Percentiles rank a stretch among this genome's conserved stretches.
Conservation (phyloP, 2,329 filamentous ascomycete genomes). For the Paecilomyces niveus region DNA sequence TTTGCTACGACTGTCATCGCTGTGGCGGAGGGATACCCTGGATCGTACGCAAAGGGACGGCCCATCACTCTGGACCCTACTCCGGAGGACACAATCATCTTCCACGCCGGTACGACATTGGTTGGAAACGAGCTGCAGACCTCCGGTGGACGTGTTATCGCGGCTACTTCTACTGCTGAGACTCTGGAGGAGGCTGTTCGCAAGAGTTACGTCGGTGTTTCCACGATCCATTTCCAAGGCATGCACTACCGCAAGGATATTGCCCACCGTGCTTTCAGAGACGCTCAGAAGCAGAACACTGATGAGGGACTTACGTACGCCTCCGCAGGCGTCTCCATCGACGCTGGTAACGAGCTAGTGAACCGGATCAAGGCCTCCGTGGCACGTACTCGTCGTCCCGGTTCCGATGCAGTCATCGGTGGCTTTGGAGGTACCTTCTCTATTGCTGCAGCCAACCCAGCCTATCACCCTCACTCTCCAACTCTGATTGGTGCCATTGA, state of each 20-base stretch:
- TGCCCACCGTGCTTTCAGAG: slow-evolving; percentile 58
- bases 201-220: slow-evolving; percentile 79
- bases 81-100: slow-evolving; percentile 61
- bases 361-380: slow-evolving; percentile 86
- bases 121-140: slow-evolving; percentile 61
- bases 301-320: slow-evolving; percentile 69
- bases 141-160: slow-evolving; percentile 85
- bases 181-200: slow-evolving; percentile 76
- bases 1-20: slow-evolving; percentile 92
- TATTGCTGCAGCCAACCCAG: slow-evolving; percentile 57
- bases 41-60: slow-evolving; percentile 73
- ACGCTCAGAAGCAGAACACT: slow-evolving; percentile 12
- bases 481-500: slow-evolving; percentile 92
- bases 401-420: slow-evolving; percentile 87
- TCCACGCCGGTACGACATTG: slow-evolving; percentile 83
- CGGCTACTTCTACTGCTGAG: slow-evolving; percentile 71
- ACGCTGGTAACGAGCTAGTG: slow-evolving; percentile 88
- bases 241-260: slow-evolving; percentile 95
- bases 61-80: slow-evolving; percentile 51
- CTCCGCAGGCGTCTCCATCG: slow-evolving; percentile 86
- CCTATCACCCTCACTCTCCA: slow-evolving; percentile 68
- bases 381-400: slow-evolving; percentile 73
- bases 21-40: slow-evolving; percentile 85
- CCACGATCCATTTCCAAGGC: slow-evolving; percentile 71
- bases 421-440: slow-evolving; percentile 90